phyloP scores from a whole-genome alignment of 2,329 filamentous ascomycete genomes.

The Penicillium sp. region DNA sequence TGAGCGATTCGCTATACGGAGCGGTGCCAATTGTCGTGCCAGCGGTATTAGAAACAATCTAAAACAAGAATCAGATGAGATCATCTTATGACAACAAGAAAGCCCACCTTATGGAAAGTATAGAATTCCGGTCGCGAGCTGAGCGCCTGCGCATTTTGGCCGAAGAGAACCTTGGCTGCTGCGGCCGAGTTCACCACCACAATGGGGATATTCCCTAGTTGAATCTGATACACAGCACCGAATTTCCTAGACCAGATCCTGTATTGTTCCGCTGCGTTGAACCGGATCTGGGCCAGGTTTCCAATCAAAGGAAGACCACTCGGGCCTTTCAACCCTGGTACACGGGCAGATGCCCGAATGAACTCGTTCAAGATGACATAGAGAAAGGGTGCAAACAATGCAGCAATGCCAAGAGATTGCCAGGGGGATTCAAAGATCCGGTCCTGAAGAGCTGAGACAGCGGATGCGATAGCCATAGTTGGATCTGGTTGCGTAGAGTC shows the following conservation, averaged over 20 bases:
- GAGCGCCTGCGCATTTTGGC: slow-evolving; percentile 50
- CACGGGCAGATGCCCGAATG: slow-evolving; percentile 42
- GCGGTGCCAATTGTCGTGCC: slow-evolving; percentile 64
- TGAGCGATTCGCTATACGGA: slow-evolving; percentile 60
- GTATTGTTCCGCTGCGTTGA: slow-evolving; percentile 54
- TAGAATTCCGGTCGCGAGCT: slow-evolving; percentile 55
- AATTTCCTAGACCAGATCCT: slow-evolving; percentile 49
- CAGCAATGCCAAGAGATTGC: slow-evolving; percentile 17
- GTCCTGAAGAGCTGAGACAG: slow-evolving; percentile 20
- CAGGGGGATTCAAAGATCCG: slow-evolving; percentile 16
- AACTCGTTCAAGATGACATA: slow-evolving; percentile 49
- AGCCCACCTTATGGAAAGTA: slow-evolving; percentile 54
- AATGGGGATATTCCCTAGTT: slow-evolving; percentile 53
- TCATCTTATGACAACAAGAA: slow-evolving; percentile 1
- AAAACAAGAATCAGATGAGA: too few species aligned
- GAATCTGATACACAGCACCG: slow-evolving; percentile 52
- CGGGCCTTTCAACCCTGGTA: slow-evolving; percentile 47
- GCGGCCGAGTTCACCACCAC: slow-evolving; percentile 53
- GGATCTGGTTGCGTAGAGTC: neutral
- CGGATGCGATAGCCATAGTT: slow-evolving; percentile 27
- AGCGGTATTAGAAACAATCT: slow-evolving; percentile 59
- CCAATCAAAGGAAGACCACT: slow-evolving; percentile 50
- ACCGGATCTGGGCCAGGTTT: slow-evolving; percentile 51
- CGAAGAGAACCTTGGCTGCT: slow-evolving; percentile 48
- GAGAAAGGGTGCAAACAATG: slow-evolving; percentile 32